Evolutionary conservation across 805 yeast species (phyloP), one percentile per base, ranked within the genome.

Genomic region (Myxozyma lipomycoides): DNA sequence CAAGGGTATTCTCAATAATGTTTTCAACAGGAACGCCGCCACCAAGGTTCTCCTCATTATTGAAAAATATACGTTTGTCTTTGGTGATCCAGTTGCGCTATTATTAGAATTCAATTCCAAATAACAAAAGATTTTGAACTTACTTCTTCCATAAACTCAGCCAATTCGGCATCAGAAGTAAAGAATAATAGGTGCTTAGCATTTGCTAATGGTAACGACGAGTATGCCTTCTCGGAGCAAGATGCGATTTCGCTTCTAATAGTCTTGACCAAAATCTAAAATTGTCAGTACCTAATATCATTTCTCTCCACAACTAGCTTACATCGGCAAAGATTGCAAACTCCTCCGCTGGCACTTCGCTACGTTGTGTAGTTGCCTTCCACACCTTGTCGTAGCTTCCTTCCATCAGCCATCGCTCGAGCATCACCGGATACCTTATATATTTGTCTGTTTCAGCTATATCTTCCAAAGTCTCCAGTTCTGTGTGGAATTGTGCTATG

Each of bases 351-450:
- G 71, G 76, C 52, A 67, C 67, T 62, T 71, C 72, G 35, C 70
- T 61, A 48, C 74, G 73, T 52, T 79, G 78, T 46, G 82, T 80
- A 57, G 85, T 76, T 48, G 86, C 76, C 60, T 79, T 83, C 84
- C 93, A 86, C 41, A 90, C 91, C 68, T 86, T 86, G 68, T 88
- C 93, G 69, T 90, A 93, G 58, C 91, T 85, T 39, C 98, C 98
- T 70, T 93, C 98, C 84, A 91, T 88, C 59, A 93, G 78, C 84
- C 95, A 87, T 59, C 86, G 82, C 67, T 93, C 98, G 61, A 93
- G 81, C 60, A 82, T 82, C 47, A 91, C 82, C 22, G 98, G 98
- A 66, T 89, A 89, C 43, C 80, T 78, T 60, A 91, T 73, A 66
- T 76, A 86, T 59, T 76, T 73, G 66, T 86, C 95, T 32, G 75